Conservation (phyloP, 73 alveolate species). For the Paramecium pentaurelia region DNA sequence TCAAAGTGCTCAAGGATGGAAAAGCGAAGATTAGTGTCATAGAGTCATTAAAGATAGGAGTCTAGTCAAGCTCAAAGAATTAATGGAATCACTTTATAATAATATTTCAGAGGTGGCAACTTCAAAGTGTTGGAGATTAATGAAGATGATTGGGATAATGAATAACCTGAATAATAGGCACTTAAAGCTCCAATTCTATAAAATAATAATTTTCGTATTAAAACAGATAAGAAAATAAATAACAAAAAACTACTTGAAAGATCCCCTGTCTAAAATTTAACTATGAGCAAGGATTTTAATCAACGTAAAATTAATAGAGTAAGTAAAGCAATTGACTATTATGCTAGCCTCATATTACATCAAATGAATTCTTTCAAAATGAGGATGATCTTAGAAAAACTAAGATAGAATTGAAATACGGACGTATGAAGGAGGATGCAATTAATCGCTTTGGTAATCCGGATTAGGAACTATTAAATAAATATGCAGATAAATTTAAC, state of each 20-base stretch:
- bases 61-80: background rate
- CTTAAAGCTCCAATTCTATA: background rate
- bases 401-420: background rate
- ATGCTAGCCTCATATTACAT: constrained; percentile 1
- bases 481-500: background rate
- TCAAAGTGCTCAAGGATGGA: constrained; percentile 34
- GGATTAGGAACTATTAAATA: background rate
- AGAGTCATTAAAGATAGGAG: constrained; percentile 1
- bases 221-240: background rate
- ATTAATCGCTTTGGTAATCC: background rate
- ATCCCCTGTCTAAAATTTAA: background rate
- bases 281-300: background rate
- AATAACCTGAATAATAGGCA: background rate
- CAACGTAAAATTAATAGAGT: background rate
- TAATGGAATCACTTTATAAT: constrained; percentile 9
- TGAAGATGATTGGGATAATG: background rate
- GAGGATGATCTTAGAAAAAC: background rate
- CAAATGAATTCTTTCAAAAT: background rate
- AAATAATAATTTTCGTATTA: background rate
- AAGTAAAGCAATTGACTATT: background rate
- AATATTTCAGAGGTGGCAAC: background rate
- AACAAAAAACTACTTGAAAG: background rate
- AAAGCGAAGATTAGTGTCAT: constrained; percentile 4
- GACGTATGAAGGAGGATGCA: constrained; percentile 4
- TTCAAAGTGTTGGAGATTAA: background rate